These are phyloP conservation scores for Anethum foeniculum DNA, from an alignment of 140 eudicot genomes.

Conservation along the genomic window DNA sequence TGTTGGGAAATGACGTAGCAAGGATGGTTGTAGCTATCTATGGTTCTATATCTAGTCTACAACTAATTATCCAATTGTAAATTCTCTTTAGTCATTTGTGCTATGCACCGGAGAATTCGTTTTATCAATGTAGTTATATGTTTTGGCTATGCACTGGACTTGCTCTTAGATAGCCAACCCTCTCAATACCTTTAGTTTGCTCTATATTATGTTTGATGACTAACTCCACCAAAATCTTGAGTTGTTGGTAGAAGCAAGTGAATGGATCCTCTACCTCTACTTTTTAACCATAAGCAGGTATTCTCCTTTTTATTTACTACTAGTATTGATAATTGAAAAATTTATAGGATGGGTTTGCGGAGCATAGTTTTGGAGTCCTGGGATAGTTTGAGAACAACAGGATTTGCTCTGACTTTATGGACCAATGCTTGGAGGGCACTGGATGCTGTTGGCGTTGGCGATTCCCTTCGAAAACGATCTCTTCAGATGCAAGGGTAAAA, in stretches of 20 bases:
- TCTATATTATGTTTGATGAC: neutral
- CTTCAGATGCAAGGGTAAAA: conserved; percentile 45
- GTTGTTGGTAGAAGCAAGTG: neutral
- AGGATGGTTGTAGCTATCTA: neutral
- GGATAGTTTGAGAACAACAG: conserved; percentile 47
- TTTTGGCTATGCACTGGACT: neutral
- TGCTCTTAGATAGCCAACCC: neutral
- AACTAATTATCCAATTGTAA: neutral
- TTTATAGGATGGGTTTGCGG: conserved; percentile 55
- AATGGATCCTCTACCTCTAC: neutral
- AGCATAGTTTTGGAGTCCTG: conserved; percentile 81
- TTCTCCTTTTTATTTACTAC: neutral
- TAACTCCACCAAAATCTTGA: neutral
- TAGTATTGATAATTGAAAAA: neutral
- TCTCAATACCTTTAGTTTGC: neutral
- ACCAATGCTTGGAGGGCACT: conserved; percentile 80
- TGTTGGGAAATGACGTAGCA: neutral
- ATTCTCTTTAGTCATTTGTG: neutral
- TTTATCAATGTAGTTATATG: neutral
- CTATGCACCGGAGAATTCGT: neutral
- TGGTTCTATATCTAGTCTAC: neutral
- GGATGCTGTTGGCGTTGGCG: conserved; percentile 69
- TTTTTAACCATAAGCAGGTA: neutral
- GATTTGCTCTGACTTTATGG: conserved; percentile 75
- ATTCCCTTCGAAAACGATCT: conserved; percentile 36